Conservation (phyloP, 768 basidiomycete genomes). For the Phallus indusiatus region DNA sequence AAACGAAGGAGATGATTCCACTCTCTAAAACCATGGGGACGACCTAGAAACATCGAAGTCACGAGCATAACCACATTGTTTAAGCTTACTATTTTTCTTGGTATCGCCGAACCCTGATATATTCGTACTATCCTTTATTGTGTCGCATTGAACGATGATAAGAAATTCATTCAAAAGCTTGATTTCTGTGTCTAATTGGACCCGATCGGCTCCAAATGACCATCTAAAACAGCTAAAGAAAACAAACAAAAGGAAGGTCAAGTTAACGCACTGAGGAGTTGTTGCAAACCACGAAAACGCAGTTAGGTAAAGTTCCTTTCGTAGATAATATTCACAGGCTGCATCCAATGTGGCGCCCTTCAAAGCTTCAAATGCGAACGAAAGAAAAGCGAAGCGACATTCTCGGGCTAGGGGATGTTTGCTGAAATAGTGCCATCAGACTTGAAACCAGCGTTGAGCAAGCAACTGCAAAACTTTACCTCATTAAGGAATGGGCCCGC, state of each 20-base stretch:
- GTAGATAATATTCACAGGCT: slow-evolving; percentile 64
- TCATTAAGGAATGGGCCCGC: slow-evolving; percentile 57
- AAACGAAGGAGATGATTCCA: slow-evolving; percentile 70
- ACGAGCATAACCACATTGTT: background rate
- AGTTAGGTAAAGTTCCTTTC: slow-evolving; percentile 66
- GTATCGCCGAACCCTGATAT: slow-evolving; percentile 9
- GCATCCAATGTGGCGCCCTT: slow-evolving; percentile 82
- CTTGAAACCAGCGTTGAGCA: background rate
- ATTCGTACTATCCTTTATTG: slow-evolving; percentile 40
- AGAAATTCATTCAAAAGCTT: slow-evolving; percentile 81
- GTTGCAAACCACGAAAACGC: slow-evolving; percentile 93
- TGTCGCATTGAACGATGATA: slow-evolving; percentile 65
- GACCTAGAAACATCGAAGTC: slow-evolving; percentile 33
- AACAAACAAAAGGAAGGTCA: background rate
- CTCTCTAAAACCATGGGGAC: slow-evolving; percentile 47
- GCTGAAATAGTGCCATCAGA: slow-evolving; percentile 30
- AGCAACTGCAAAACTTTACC: slow-evolving; percentile 33
- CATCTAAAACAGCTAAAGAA: slow-evolving; percentile 43
- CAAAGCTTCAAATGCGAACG: slow-evolving; percentile 89
- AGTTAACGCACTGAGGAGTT: slow-evolving; percentile 68
- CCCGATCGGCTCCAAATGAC: slow-evolving; percentile 91
- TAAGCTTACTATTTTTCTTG: background rate
- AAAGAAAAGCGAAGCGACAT: slow-evolving; percentile 77
- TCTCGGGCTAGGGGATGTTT: slow-evolving; percentile 90
- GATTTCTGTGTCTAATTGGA: slow-evolving; percentile 83